Evolutionary conservation across 2,329 filamentous ascomycete species (phyloP).

Genomic region (Xylariaceae sp.): DNA sequence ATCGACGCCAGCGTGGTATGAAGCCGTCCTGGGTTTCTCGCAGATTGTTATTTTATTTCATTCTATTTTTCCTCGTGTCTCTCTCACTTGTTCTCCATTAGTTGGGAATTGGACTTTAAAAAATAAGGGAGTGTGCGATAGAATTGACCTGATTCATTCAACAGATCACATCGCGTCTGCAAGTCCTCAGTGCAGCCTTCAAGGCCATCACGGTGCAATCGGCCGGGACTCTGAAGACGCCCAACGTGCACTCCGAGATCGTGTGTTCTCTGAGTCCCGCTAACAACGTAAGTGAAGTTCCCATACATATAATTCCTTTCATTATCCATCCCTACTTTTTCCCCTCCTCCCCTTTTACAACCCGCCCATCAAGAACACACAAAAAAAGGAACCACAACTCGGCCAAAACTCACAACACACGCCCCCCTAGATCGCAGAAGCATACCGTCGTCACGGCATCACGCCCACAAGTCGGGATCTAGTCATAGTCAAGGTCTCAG

Average conservation of each 20-base stretch:
- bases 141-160: neutral
- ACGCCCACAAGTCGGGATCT: constrained; percentile 63
- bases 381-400: neutral
- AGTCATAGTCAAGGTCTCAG: constrained; percentile 74
- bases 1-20: constrained; percentile 76
- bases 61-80: neutral
- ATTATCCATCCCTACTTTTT: neutral
- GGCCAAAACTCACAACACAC: neutral
- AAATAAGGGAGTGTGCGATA: neutral
- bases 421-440: constrained; percentile 71
- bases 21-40: constrained; percentile 26
- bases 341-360: neutral
- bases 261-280: constrained; percentile 75
- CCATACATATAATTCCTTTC: neutral
- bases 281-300: constrained; percentile 61
- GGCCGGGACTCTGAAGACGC: constrained; percentile 62
- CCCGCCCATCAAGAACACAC: neutral
- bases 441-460: constrained; percentile 85
- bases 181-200: constrained; percentile 71
- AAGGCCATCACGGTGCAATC: constrained; percentile 65
- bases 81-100: too few species aligned
- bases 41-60: neutral
- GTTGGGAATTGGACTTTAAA: too few species aligned
- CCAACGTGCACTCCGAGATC: constrained; percentile 84
- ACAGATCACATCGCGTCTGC: constrained; percentile 65